phyloP scores from a whole-genome alignment of 2,329 filamentous ascomycete species.

The Cytospora mali region DNA sequence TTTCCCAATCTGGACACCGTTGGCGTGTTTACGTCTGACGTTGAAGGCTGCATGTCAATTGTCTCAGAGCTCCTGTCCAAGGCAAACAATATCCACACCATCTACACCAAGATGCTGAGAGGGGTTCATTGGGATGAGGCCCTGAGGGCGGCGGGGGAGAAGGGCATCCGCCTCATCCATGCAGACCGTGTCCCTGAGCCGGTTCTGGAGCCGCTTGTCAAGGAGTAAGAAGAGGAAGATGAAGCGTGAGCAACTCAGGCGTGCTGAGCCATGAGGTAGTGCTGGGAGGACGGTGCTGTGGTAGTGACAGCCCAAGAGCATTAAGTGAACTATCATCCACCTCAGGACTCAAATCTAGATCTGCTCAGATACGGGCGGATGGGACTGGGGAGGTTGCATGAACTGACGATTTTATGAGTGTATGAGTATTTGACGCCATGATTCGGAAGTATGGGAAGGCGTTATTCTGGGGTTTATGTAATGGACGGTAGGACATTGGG shows the following conservation, averaged over 20 bases:
- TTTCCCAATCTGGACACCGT: constrained; percentile 23
- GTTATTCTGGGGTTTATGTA: not conserved
- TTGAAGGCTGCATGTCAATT: not conserved
- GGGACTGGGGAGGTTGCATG: not conserved
- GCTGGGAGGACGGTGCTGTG: not conserved
- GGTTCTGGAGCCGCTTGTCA: constrained; percentile 1
- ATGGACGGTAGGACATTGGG: not conserved
- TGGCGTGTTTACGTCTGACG: constrained; percentile 7
- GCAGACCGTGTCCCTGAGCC: constrained; percentile 19
- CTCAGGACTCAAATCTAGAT: too few relatives aligned
- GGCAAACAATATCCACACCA: constrained; percentile 16
- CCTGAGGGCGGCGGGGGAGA: not conserved
- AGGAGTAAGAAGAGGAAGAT: too few relatives aligned
- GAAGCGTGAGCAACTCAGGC: not conserved
- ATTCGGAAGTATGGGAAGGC: not conserved
- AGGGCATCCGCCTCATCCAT: constrained; percentile 14
- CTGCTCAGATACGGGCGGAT: not conserved
- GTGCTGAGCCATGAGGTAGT: not conserved
- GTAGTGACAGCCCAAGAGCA: not conserved
- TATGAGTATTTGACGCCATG: not conserved
- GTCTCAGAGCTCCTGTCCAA: constrained; percentile 1
- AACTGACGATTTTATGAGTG: not conserved
- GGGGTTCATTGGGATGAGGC: constrained; percentile 9
- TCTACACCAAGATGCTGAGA: constrained; percentile 21
- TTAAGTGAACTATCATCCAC: too few relatives aligned